These are phyloP conservation scores for Apiotrichum veenhuisii DNA, from an alignment of 1,284 basidiomycete species.

Conservation along the genomic window DNA sequence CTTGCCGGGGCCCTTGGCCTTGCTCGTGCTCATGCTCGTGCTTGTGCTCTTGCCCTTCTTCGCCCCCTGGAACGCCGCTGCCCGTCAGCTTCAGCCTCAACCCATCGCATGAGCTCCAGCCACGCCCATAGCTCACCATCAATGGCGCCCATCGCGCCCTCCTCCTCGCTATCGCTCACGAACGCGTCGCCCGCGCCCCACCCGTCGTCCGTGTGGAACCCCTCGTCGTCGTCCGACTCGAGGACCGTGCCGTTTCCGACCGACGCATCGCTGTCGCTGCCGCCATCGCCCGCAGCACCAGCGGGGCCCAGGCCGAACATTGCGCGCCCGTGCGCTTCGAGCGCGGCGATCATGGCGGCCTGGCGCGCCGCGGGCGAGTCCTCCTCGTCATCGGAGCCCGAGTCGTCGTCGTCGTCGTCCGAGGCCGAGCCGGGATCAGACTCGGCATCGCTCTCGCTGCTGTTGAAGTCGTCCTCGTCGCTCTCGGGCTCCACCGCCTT, in stretches of 20 bases:
- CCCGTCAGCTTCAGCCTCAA: no score
- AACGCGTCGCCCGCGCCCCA: conserved; percentile 41
- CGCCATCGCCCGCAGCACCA: conserved; percentile 23
- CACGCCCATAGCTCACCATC: background rate
- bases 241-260: no score
- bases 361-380: conserved; percentile 20
- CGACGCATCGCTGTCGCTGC: conserved; percentile 17
- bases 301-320: conserved; percentile 43
- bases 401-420: background rate
- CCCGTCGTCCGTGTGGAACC: conserved; percentile 38
- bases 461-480: conserved; percentile 1
- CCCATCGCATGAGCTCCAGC: no score
- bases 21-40: background rate
- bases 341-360: conserved; percentile 43
- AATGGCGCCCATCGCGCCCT: conserved; percentile 18
- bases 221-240: conserved; percentile 27
- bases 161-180: conserved; percentile 42
- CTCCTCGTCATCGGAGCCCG: conserved; percentile 18
- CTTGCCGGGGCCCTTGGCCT: background rate
- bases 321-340: conserved; percentile 44
- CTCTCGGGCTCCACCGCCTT: background rate
- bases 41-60: conserved; percentile 3
- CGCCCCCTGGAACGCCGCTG: conserved; percentile 2
- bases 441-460: background rate
- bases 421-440: no score